Percentiles rank a stretch among this genome's conserved stretches.
These are phyloP conservation scores for Teunomyces panamensis DNA, from an alignment of 805 yeast species.

Conservation along the genomic window DNA sequence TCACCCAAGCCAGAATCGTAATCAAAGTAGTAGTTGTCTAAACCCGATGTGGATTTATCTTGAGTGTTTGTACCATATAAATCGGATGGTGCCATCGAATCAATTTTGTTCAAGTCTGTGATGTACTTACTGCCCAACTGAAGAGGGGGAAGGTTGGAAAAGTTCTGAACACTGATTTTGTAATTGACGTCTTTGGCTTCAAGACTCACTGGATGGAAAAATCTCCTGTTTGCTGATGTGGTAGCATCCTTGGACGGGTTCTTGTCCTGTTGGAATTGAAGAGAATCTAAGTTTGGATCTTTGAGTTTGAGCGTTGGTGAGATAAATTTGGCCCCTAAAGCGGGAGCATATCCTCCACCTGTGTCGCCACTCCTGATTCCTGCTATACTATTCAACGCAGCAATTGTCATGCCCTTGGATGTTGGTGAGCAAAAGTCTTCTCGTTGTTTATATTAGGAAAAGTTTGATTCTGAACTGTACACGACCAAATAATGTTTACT, in stretches of 20 bases:
- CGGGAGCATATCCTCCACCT: neutral
- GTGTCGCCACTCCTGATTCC: constrained; percentile 1
- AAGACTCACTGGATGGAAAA: constrained; percentile 30
- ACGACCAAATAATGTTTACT: neutral
- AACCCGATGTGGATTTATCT: constrained; percentile 41
- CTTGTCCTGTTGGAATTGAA: constrained; percentile 18
- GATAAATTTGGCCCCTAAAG: constrained; percentile 20
- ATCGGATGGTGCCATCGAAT: constrained; percentile 55
- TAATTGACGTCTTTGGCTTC: constrained; percentile 42
- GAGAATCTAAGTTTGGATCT: constrained; percentile 20
- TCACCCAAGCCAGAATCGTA: constrained; percentile 43
- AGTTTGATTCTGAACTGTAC: constrained; percentile 2
- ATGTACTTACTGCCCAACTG: constrained; percentile 65
- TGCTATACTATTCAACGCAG: neutral
- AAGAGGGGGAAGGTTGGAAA: constrained; percentile 50
- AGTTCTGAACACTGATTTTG: constrained; percentile 46
- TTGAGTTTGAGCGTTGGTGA: constrained; percentile 30
- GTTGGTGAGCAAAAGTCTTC: neutral
- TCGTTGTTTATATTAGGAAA: constrained; percentile 3
- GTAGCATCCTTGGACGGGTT: constrained; percentile 13
- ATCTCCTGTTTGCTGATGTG: constrained; percentile 24
- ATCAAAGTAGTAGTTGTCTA: constrained; percentile 65
- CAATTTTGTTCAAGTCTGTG: constrained; percentile 54
- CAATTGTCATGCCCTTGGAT: constrained; percentile 5
- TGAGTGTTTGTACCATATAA: constrained; percentile 57